Evolutionary conservation across 2,329 filamentous ascomycete species (phyloP).

Genomic region (Fusarium papillatum): DNA sequence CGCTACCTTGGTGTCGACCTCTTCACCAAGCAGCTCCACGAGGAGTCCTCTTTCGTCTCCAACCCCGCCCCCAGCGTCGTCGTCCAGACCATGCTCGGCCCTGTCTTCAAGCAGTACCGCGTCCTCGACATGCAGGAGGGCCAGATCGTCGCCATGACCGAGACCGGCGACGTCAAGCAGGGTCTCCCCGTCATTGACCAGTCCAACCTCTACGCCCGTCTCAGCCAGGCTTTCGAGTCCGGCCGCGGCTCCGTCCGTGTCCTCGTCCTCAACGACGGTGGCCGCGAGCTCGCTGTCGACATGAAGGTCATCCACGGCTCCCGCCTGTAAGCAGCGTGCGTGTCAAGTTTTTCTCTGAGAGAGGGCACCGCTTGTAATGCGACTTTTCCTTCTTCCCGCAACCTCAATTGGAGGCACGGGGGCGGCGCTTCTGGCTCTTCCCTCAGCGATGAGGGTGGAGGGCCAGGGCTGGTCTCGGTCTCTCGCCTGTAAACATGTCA

Average conservation of each 20-base stretch:
- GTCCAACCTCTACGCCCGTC: slow-evolving; percentile 87
- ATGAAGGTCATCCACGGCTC: slow-evolving; percentile 97
- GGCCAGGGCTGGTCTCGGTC: slow-evolving; percentile 21
- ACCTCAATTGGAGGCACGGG: slow-evolving; percentile 26
- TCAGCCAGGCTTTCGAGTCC: slow-evolving; percentile 87
- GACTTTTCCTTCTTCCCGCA: slow-evolving; percentile 36
- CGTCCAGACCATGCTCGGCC: slow-evolving; percentile 99
- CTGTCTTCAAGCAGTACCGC: slow-evolving; percentile 99
- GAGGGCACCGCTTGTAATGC: slow-evolving; percentile 40
- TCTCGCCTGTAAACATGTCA: slow-evolving; percentile 38
- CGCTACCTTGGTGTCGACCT: slow-evolving; percentile 99
- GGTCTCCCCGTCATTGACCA: slow-evolving; percentile 94
- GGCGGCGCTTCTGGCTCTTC: slow-evolving; percentile 30
- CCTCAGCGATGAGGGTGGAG: slow-evolving; percentile 26
- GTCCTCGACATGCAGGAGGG: slow-evolving; percentile 96
- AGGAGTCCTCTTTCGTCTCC: slow-evolving; percentile 98
- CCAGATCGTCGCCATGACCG: slow-evolving; percentile 95
- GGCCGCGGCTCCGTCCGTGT: slow-evolving; percentile 95
- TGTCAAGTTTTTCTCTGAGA: slow-evolving; percentile 30
- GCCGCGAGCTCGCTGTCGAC: slow-evolving; percentile 96
- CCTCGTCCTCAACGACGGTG: slow-evolving; percentile 94
- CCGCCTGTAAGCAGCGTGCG: slow-evolving; percentile 66
- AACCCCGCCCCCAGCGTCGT: slow-evolving; percentile 97
- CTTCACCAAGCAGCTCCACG: slow-evolving; percentile 99
- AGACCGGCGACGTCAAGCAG: slow-evolving; percentile 99